phyloP scores from a whole-genome alignment of 1,284 basidiomycete genomes.

The Boletus sp. region DNA sequence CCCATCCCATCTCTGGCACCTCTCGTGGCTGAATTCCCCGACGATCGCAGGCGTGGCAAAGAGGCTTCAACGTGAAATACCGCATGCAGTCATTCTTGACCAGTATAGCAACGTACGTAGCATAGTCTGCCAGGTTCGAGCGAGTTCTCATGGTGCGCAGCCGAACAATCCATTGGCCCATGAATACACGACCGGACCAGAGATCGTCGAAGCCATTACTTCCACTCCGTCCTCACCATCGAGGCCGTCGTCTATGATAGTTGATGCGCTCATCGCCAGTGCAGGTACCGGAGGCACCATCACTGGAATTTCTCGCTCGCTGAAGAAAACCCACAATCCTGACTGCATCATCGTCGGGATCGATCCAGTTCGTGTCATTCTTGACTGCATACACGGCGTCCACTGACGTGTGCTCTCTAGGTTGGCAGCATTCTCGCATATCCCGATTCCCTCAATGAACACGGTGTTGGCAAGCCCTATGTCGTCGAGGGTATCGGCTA shows the following conservation, averaged over 20 bases:
- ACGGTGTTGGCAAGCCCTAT: conserved; percentile 57
- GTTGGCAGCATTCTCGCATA: conserved; percentile 83
- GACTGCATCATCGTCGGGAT: conserved; percentile 77
- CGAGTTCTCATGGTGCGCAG: conserved; percentile 33
- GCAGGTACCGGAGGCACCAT: conserved; percentile 96
- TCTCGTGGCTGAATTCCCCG: conserved; percentile 80
- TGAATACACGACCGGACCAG: conserved; percentile 81
- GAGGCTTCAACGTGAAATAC: conserved; percentile 75
- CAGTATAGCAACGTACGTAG: conserved; percentile 74
- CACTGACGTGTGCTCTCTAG: conserved; percentile 35
- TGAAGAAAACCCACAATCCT: conserved; percentile 75
- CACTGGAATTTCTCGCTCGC: conserved; percentile 79
- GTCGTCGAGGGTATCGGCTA: conserved; percentile 93
- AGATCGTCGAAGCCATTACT: conserved; percentile 76
- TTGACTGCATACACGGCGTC: not conserved
- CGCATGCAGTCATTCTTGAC: conserved; percentile 85
- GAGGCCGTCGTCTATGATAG: conserved; percentile 62
- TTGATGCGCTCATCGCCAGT: conserved; percentile 83
- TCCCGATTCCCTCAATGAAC: conserved; percentile 61
- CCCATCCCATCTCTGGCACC: conserved; percentile 29
- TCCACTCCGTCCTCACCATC: conserved; percentile 56
- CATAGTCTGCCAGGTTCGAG: not conserved
- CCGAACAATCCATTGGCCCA: conserved; percentile 88
- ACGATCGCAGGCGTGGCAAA: conserved; percentile 80
- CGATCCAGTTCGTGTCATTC: conserved; percentile 68